Conservation (phyloP, 345 rosid genomes). For the Streptanthus diversifolius region DNA sequence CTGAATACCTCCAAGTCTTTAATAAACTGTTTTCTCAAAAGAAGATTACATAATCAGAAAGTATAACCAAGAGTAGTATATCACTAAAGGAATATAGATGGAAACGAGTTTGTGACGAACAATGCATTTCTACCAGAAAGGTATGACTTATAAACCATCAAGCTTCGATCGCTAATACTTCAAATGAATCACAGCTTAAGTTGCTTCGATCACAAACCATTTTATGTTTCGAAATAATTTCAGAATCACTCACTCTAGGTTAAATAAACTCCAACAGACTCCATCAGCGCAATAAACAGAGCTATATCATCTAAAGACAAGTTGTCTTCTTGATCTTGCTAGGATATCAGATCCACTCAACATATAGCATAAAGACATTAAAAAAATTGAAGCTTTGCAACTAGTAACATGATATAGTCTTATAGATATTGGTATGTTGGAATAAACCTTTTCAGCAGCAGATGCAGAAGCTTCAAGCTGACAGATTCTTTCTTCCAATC, state of each 20-base stretch:
- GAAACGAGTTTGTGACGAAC: not conserved
- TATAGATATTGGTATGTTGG: not conserved
- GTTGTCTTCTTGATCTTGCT: not conserved
- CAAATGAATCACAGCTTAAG: not conserved
- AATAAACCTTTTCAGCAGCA: conserved; percentile 64
- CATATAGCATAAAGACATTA: not conserved
- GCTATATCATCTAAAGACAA: not conserved
- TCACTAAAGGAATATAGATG: not conserved
- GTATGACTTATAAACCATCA: not conserved
- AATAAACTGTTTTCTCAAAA: conserved; percentile 44
- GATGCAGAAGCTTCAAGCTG: conserved; percentile 69
- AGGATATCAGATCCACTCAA: not conserved
- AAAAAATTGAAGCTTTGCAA: not conserved
- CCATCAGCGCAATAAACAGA: not conserved
- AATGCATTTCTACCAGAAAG: not conserved
- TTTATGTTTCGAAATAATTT: not conserved
- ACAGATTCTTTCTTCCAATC: conserved; percentile 55
- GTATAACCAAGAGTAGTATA: not conserved
- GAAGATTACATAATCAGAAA: not conserved
- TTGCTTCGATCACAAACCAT: not conserved
- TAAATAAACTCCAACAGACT: not conserved
- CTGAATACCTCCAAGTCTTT: conserved; percentile 58
- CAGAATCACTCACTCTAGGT: not conserved
- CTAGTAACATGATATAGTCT: not conserved
- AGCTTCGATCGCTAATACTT: not conserved